Evolutionary conservation across 202 grass and related monocot species (phyloP).

Genomic region (Cymbopogon flexuosus): DNA sequence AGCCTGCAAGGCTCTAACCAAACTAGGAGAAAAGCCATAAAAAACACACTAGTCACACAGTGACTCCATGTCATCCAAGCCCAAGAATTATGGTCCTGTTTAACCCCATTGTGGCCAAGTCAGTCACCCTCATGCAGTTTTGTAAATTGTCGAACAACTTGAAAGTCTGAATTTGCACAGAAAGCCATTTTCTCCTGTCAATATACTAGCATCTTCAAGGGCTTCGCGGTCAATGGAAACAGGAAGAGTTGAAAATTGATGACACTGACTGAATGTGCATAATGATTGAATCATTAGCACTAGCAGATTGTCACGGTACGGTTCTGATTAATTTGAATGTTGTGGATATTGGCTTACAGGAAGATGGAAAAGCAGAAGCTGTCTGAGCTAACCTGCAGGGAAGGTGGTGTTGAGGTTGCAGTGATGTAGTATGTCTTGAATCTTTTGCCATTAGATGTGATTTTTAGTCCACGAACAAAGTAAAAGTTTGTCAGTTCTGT

Average conservation of each 20-base stretch:
- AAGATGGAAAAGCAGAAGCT: slow-evolving; percentile 82
- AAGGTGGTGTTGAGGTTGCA: slow-evolving; percentile 56
- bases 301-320: not conserved
- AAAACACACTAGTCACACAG: too few species aligned
- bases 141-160: too few species aligned
- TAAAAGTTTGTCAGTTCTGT: not conserved
- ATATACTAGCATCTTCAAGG: not conserved
- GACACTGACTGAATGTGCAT: not conserved
- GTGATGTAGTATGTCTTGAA: not conserved
- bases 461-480: not conserved
- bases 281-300: not conserved
- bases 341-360: slow-evolving; percentile 28
- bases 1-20: too few species aligned
- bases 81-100: too few species aligned
- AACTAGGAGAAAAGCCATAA: too few species aligned
- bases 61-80: too few species aligned
- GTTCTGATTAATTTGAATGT: not conserved
- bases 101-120: too few species aligned
- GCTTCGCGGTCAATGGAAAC: not conserved
- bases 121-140: too few species aligned
- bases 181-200: not conserved
- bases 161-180: too few species aligned
- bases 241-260: too few species aligned
- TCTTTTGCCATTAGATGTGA: not conserved
- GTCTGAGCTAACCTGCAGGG: slow-evolving; percentile 49